phyloP scores from a whole-genome alignment of 2,329 filamentous ascomycete species.

The Penicillium sclerotiorum region DNA sequence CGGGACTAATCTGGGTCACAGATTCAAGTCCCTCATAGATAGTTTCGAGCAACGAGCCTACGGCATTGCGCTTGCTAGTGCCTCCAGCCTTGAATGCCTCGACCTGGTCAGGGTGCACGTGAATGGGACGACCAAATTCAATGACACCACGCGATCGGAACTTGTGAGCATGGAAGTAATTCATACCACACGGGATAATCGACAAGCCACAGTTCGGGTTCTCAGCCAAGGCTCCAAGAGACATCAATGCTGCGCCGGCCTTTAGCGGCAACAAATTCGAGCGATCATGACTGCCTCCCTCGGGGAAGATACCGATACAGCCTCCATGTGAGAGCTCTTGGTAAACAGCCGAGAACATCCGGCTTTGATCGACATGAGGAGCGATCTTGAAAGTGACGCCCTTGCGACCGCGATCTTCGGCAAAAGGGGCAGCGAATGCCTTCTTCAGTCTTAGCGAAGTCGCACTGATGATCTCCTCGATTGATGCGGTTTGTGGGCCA shows the following conservation, averaged over 20 bases:
- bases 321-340: constrained; percentile 77
- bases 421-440: constrained; percentile 73
- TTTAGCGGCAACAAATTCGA: constrained; percentile 88
- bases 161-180: constrained; percentile 97
- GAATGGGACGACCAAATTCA: constrained; percentile 87
- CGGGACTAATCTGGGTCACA: constrained; percentile 85
- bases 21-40: constrained; percentile 80
- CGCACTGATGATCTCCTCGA: constrained; percentile 73
- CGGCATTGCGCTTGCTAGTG: constrained; percentile 25
- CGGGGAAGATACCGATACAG: constrained; percentile 94
- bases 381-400: constrained; percentile 82
- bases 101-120: constrained; percentile 79
- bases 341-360: constrained; percentile 90
- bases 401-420: constrained; percentile 34
- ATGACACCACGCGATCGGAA: constrained; percentile 91
- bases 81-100: constrained; percentile 80
- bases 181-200: constrained; percentile 95
- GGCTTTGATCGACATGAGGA: constrained; percentile 86
- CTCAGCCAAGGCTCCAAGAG: constrained; percentile 78
- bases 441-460: constrained; percentile 83
- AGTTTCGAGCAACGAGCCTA: constrained; percentile 63
- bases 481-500: constrained; percentile 75
- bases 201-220: constrained; percentile 81
- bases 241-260: constrained; percentile 95
- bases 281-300: constrained; percentile 91